Evolutionary conservation across 179 eudicot species (phyloP), one percentile per base, ranked within the genome.

Genomic region (Spergularia azorica): DNA sequence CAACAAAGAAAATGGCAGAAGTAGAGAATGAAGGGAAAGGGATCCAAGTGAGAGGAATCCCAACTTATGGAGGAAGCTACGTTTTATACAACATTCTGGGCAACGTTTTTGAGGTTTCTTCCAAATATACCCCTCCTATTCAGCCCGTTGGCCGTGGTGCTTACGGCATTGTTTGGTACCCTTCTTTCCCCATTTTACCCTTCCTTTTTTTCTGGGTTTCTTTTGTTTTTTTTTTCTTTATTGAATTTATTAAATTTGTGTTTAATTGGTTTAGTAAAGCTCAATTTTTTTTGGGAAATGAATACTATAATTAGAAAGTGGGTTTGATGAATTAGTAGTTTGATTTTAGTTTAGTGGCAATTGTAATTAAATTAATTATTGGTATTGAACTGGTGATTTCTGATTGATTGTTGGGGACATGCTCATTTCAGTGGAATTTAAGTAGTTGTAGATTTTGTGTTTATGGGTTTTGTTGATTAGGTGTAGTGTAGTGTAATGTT

Each of bases 141-240:
- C 86, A 84, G 57, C 97, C 97, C 16, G 87, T 94, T 67, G 98
- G 97, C 54, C 92, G 94, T 12, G 98, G 98, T 14, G 98, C 98
- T 77, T 94, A 92, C 52, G 97, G 98, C 63, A 88, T 94, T 76
- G 98, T 94, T 72, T 94, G 98, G 97, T 94, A 80, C 21, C 57
- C 46, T 8, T 7, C 43, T n/a, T 14, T 21, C 9, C 55, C 62
- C 26, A 16, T 77, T 17, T 59, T 32, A 17, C n/a, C 39, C 39
- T 36, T 36, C 3, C 1, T 38, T 55, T 32, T 46, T 38, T 48
- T 38, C 15, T 36, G 39, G 39, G 39, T 36, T 36, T 5, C 2
- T 20, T 64, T 5, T 13, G 11, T 48, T 64, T 17, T 10, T 8
- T 57, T 2, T 8, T 5, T 4, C 11, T 57, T 4, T 6, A 2